These are phyloP conservation scores for Penicillium frequentans DNA, from an alignment of 2,329 filamentous ascomycete genomes.

Conservation along the genomic window DNA sequence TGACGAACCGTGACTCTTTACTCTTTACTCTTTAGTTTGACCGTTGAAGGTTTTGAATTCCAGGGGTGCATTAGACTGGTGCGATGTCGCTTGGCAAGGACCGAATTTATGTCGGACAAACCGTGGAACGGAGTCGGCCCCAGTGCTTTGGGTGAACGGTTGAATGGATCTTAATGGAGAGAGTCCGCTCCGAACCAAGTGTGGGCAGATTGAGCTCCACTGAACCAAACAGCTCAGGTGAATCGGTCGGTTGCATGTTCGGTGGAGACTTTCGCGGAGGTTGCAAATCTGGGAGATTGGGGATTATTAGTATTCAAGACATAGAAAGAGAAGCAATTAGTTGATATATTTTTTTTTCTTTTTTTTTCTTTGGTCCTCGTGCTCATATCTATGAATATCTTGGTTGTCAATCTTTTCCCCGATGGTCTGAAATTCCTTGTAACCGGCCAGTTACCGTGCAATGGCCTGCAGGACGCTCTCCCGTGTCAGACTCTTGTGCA, in stretches of 20 bases:
- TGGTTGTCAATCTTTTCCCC: not conserved
- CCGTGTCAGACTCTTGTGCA: conserved; percentile 16
- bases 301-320: not conserved
- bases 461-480: conserved; percentile 14
- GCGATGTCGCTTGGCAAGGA: not conserved
- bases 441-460: not conserved
- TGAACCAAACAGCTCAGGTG: conserved; percentile 6
- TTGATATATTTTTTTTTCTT: not conserved
- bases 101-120: not conserved
- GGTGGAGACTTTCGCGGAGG: conserved; percentile 8
- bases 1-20: not conserved
- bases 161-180: conserved; percentile 18
- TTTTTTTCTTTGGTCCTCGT: not conserved
- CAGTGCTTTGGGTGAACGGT: not conserved
- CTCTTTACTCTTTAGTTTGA: not conserved
- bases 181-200: not conserved
- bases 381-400: not conserved
- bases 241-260: conserved; percentile 1
- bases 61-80: not conserved
- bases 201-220: conserved; percentile 11
- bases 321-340: not conserved
- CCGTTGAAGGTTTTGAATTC: not conserved
- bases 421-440: not conserved
- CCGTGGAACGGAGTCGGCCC: conserved; percentile 6
- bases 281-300: not conserved